Conservation (phyloP, 2,329 filamentous ascomycete species). For the Scedosporium minutisporum region DNA sequence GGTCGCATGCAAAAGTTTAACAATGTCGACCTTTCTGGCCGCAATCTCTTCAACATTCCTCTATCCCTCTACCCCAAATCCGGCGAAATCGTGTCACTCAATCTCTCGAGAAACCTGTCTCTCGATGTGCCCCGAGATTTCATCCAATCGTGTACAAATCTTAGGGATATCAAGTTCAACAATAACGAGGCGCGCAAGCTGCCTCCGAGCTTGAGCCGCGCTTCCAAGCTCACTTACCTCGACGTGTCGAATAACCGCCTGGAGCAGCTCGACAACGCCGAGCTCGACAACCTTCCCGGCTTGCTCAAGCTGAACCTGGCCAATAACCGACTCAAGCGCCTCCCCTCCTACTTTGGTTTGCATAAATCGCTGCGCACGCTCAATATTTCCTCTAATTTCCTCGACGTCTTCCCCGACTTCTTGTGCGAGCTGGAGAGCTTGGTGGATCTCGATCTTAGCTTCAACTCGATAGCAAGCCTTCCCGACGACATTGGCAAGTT, state of each 20-base stretch:
- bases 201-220: slow-evolving; percentile 73
- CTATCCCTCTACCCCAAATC: slow-evolving; percentile 89
- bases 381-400: slow-evolving; percentile 88
- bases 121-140: slow-evolving; percentile 93
- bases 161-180: slow-evolving; percentile 91
- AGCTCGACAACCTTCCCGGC: slow-evolving; percentile 64
- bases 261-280: slow-evolving; percentile 76
- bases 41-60: slow-evolving; percentile 88
- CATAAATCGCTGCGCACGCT: slow-evolving; percentile 74
- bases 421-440: slow-evolving; percentile 73
- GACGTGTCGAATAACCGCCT: slow-evolving; percentile 93
- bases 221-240: slow-evolving; percentile 72
- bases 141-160: slow-evolving; percentile 81
- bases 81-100: slow-evolving; percentile 85
- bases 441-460: slow-evolving; percentile 91
- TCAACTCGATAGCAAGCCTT: slow-evolving; percentile 76
- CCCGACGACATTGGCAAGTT: slow-evolving; percentile 72
- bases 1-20: slow-evolving; percentile 82
- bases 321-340: slow-evolving; percentile 75
- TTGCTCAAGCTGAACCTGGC: slow-evolving; percentile 85
- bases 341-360: slow-evolving; percentile 73
- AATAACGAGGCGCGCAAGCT: slow-evolving; percentile 86
- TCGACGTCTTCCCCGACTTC: slow-evolving; percentile 76
- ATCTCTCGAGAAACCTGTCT: slow-evolving; percentile 84
- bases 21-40: slow-evolving; percentile 82